Evolutionary conservation across 169 alveolate species (phyloP).

Genomic region (Plasmodium adleri): DNA sequence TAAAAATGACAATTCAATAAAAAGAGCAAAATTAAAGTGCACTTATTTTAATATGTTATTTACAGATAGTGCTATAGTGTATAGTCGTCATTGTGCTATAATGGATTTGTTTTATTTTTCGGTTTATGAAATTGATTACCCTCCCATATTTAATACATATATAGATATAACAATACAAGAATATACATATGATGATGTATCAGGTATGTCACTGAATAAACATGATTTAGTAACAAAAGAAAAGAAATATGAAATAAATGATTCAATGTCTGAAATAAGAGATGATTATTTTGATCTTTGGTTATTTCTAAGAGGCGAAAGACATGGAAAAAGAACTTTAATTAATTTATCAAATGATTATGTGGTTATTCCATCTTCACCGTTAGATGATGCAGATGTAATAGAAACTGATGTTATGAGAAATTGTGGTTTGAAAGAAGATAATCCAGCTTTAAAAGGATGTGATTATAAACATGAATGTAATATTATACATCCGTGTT

Average conservation of each 20-base stretch:
- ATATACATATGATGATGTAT: slow-evolving; percentile 62
- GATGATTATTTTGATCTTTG: slow-evolving; percentile 74
- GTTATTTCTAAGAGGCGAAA: slow-evolving; percentile 58
- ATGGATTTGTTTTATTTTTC: slow-evolving; percentile 37
- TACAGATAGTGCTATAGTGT: slow-evolving; percentile 47
- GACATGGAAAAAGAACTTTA: slow-evolving; percentile 61
- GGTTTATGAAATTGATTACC: slow-evolving; percentile 69
- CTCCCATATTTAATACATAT: slow-evolving; percentile 69
- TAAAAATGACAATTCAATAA: slow-evolving; percentile 43
- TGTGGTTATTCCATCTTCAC: slow-evolving; percentile 71
- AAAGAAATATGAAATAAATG: slow-evolving; percentile 67
- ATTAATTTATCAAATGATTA: slow-evolving; percentile 66
- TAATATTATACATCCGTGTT: slow-evolving; percentile 53
- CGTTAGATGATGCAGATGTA: slow-evolving; percentile 27
- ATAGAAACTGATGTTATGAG: slow-evolving; percentile 52
- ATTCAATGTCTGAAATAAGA: slow-evolving; percentile 56
- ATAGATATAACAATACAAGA: slow-evolving; percentile 68
- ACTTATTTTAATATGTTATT: slow-evolving; percentile 59
- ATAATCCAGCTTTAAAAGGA: slow-evolving; percentile 56
- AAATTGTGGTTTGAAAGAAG: slow-evolving; percentile 39
- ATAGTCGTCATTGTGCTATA: slow-evolving; percentile 51
- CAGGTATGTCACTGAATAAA: slow-evolving; percentile 32
- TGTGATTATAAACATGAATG: slow-evolving; percentile 52
- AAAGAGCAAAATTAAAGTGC: slow-evolving; percentile 58
- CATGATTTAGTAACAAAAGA: slow-evolving; percentile 70